Base-by-base conservation (phyloP, 2,329 filamentous ascomycete genomes). In the Curvularia eragrostidis region DNA sequence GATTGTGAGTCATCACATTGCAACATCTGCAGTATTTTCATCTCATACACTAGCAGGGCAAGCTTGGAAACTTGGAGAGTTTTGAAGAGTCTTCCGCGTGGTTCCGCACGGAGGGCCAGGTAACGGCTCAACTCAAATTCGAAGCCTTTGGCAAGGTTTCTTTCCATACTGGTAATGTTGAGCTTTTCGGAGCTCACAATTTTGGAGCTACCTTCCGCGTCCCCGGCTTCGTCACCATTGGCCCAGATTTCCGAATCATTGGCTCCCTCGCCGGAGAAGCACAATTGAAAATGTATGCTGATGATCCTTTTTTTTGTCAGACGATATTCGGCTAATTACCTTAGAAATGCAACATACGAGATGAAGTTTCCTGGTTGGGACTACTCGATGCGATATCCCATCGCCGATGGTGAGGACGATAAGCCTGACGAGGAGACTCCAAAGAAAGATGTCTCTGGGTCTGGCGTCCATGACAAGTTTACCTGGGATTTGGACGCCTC, bases 211-310 rank as follows among this genome's bases (percentile, higher is more conserved):
- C 8, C 8, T 55, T 55, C 36, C 32, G 18, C 10, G 52, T 55
- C 4, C 52, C 52, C 5, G 44, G 52, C 23, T 49, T 55, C 24
- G 52, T 55, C 15, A 55, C 52, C 6, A 41, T 55, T n/a, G 52
- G 52, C 3, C 52, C 52, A 13, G 23, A 49, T 23, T 49, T 55
- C 26, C 28, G 30, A 8, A n/a, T 48, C 26, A 10, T 48, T 3
- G 44, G 12, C 13, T 32, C 24, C 15, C 12, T 48, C 5, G 26
- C 24, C 10, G 44, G 44, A 9, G 24, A 48, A n/a, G n/a, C n/a
- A n/a, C n/a, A n/a, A n/a, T n/a, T n/a, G n/a, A n/a, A n/a, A n/a
- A n/a, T n/a, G n/a, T n/a, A n/a, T n/a, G n/a, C n/a, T n/a, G n/a
- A n/a, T n/a, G n/a, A n/a, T n/a, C n/a, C n/a, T n/a, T n/a, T n/a